Evolutionary conservation across 2,329 filamentous ascomycete species (phyloP).

Genomic region (Shiraia bambusicola): DNA sequence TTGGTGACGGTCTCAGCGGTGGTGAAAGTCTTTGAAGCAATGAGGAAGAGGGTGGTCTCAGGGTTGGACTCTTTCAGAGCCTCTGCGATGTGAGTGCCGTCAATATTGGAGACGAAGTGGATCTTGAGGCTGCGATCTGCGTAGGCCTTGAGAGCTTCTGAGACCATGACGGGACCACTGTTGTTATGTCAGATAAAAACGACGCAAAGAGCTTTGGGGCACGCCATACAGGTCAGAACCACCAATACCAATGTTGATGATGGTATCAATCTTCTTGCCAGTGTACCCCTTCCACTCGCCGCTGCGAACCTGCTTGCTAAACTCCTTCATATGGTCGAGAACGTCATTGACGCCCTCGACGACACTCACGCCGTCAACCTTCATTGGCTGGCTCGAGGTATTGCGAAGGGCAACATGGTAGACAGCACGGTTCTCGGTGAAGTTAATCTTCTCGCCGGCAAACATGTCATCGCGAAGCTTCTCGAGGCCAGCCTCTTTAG

Average conservation of each 20-base stretch:
- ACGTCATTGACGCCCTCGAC: conserved; percentile 92
- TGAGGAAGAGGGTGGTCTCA: conserved; percentile 97
- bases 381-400: conserved; percentile 74
- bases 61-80: conserved; percentile 85
- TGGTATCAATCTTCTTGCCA: conserved; percentile 94
- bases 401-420: conserved; percentile 96
- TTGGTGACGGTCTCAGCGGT: conserved; percentile 97
- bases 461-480: conserved; percentile 98
- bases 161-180: conserved; percentile 97
- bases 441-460: conserved; percentile 97
- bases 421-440: conserved; percentile 93
- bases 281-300: conserved; percentile 97
- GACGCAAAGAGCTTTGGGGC: neutral
- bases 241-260: conserved; percentile 97
- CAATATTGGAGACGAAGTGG: conserved; percentile 99
- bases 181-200: conserved; percentile 27
- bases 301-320: conserved; percentile 90
- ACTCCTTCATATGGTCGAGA: conserved; percentile 96
- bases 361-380: conserved; percentile 90
- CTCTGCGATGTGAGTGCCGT: conserved; percentile 96
- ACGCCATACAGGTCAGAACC: conserved; percentile 88
- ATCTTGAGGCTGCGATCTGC: conserved; percentile 81
- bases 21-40: conserved; percentile 99
- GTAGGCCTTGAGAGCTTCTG: conserved; percentile 94
- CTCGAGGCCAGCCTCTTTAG: conserved; percentile 86